Evolutionary conservation across 2,329 filamentous ascomycete genomes (phyloP), one percentile per base, ranked within the genome.

Genomic region (Celoporthe dispersa): DNA sequence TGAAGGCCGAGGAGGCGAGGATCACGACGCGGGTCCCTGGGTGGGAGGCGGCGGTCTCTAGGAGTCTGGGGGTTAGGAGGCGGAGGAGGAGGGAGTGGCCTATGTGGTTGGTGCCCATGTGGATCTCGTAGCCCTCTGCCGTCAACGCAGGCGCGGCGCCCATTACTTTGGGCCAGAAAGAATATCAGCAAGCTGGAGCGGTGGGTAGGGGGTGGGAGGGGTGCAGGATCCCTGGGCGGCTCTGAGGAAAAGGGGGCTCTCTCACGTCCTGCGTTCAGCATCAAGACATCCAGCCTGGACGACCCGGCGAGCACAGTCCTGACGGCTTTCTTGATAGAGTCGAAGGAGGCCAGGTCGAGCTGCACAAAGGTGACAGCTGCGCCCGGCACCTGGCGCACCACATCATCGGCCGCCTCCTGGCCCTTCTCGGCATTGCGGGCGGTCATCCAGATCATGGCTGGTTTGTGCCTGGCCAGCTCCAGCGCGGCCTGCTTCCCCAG

Each of bases 41-140:
- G 8, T 68, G 71, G 19, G 70, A 59, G 22, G 61, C 19, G 11
- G 77, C 77, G 1, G 80, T 80, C 66, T 74, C 74, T 8, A 74
- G 66, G 64, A 81, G 71, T 0, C 75, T 22, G 3, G 78, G 79
- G 16, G 77, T 59, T 1, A 85, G 74, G 2, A 81, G 77, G 67
- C 81, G 80, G 12, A 79, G 78, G 16, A 86, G 76, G 2, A 84
- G 78, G 6, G 84, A 82, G 66, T 86, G 84, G 22, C 84, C 84
- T 53, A 86, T 73, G 73, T 86, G 83, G 68, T 87, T 87, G 1
- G 80, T 83, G 1, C 81, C 83, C 70, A 86, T 84, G 70, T 85
- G 81, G 12, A 82, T 72, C 73, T 87, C 85, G 69, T 84, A 86
- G 19, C 84, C 84, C 25, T 86, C 81, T 35, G 76, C 74, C 6